Conservation (phyloP, 345 rosid genomes). For the Dipteronia sinensis region DNA sequence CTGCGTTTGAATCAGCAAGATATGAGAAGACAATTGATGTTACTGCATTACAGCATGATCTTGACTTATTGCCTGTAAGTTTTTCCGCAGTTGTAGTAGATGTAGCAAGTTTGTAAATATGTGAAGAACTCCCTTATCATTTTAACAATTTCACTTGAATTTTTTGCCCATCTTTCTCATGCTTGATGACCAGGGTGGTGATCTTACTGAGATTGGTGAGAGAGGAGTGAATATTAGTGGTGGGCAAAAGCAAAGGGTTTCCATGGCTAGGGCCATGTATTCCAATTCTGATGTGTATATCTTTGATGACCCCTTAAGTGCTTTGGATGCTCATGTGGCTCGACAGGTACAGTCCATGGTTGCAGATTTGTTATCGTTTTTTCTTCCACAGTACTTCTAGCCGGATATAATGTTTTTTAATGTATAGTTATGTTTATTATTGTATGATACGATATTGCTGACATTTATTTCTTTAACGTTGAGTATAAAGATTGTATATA, state of each 20-base stretch:
- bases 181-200: slow-evolving; percentile 78
- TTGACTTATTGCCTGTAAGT: slow-evolving; percentile 88
- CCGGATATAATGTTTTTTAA: slow-evolving; percentile 11
- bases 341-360: slow-evolving; percentile 64
- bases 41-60: slow-evolving; percentile 91
- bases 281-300: slow-evolving; percentile 89
- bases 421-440: neutral
- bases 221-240: slow-evolving; percentile 99
- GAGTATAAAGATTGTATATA: slow-evolving; percentile 4
- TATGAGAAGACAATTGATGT: slow-evolving; percentile 87
- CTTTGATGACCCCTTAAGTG: slow-evolving; percentile 98
- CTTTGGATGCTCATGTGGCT: slow-evolving; percentile 97
- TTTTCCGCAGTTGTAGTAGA: slow-evolving; percentile 3
- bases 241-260: slow-evolving; percentile 99
- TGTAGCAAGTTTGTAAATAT: slow-evolving; percentile 19
- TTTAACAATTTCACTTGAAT: slow-evolving; percentile 17
- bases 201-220: slow-evolving; percentile 99
- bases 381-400: neutral
- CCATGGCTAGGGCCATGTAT: slow-evolving; percentile 97
- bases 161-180: slow-evolving; percentile 24
- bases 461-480: slow-evolving; percentile 6
- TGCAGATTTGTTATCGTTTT: neutral
- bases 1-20: slow-evolving; percentile 73
- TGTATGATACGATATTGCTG: neutral
- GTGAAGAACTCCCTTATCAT: slow-evolving; percentile 1